Evolutionary conservation across 148 eudicot genomes (phyloP).

Genomic region (Rhododendron griersonianum): DNA sequence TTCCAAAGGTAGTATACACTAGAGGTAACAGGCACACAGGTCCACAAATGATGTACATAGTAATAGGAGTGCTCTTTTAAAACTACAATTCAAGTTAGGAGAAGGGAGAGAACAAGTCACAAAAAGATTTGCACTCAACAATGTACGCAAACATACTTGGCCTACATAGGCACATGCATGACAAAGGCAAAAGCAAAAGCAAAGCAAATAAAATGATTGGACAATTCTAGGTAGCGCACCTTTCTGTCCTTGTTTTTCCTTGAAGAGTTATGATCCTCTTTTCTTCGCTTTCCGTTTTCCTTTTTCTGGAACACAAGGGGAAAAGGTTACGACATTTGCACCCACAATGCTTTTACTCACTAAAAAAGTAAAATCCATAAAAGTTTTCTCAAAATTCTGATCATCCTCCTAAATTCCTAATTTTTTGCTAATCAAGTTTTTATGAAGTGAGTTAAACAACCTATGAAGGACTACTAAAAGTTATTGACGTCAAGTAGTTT

Average conservation of each 20-base stretch:
- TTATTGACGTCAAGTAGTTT: neutral
- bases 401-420: neutral
- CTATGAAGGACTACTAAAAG: neutral
- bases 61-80: neutral
- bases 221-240: constrained; percentile 30
- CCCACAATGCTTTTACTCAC: neutral
- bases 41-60: neutral
- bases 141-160: neutral
- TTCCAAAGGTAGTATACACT: neutral
- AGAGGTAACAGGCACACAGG: neutral
- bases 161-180: neutral
- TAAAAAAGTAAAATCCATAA: neutral
- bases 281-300: constrained; percentile 75
- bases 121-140: neutral
- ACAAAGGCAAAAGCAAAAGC: neutral
- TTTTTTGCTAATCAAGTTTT: neutral
- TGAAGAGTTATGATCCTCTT: constrained; percentile 52
- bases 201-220: neutral
- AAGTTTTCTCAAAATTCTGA: neutral
- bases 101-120: neutral
- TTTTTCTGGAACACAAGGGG: constrained; percentile 51
- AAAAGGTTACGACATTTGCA: constrained; percentile 1
- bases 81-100: neutral
- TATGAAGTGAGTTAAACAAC: neutral
- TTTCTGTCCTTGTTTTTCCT: constrained; percentile 76